phyloP scores from a whole-genome alignment of 805 yeast species.

The Kodamaea nitidulidarum region DNA sequence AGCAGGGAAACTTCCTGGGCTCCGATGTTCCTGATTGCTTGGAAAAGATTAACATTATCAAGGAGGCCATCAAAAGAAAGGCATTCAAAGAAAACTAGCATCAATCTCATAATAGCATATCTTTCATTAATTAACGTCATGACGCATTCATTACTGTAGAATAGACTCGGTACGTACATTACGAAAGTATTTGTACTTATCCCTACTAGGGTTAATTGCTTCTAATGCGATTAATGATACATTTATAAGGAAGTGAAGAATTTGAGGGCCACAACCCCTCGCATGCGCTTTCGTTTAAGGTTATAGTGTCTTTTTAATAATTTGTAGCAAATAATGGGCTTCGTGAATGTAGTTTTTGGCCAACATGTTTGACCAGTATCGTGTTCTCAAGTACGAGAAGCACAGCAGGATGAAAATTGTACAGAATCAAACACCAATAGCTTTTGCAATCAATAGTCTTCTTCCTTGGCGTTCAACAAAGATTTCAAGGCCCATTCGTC shows the following conservation, averaged over 20 bases:
- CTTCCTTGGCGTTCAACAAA: conserved; percentile 51
- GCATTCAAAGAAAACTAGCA: conserved; percentile 20
- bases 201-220: not conserved
- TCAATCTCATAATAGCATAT: not conserved
- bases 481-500: conserved; percentile 93
- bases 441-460: conserved; percentile 16
- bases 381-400: too few relatives aligned
- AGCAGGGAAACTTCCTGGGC: conserved; percentile 41
- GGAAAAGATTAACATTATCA: conserved; percentile 45
- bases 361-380: too few relatives aligned
- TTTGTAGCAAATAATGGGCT: too few relatives aligned
- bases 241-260: not conserved
- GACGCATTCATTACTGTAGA: not conserved
- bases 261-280: not conserved
- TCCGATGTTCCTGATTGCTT: conserved; percentile 40
- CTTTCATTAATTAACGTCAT: conserved; percentile 3
- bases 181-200: too few relatives aligned
- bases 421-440: too few relatives aligned
- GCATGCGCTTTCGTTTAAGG: too few relatives aligned
- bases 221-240: not conserved
- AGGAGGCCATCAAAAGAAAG: conserved; percentile 56
- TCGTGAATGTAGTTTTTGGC: too few relatives aligned
- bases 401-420: too few relatives aligned
- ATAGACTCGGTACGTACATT: too few relatives aligned
- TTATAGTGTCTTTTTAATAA: too few relatives aligned